Conservation (phyloP, 805 yeast genomes). For the Ogataea nitratoaversa region DNA sequence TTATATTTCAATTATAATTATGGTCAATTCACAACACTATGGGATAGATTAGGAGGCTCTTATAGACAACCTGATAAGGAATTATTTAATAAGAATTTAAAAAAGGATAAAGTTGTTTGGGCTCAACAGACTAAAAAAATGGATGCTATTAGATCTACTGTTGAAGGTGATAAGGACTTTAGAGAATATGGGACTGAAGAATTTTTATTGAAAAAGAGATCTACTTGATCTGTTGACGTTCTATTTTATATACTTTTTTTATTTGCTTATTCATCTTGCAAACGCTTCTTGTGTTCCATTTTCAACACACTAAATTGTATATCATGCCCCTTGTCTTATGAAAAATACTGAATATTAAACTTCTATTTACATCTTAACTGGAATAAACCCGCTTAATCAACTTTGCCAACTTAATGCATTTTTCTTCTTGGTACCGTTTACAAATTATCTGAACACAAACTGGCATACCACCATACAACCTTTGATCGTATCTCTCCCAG, state of each 20-base stretch:
- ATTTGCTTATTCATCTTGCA: neutral
- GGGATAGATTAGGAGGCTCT: conserved; percentile 95
- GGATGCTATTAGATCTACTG: conserved; percentile 72
- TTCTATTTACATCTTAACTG: too few relatives aligned
- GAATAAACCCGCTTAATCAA: too few relatives aligned
- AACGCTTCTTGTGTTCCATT: too few relatives aligned
- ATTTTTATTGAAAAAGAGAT: conserved; percentile 23
- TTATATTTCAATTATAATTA: conserved; percentile 96
- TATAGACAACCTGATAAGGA: conserved; percentile 90
- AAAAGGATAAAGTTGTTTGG: conserved; percentile 61
- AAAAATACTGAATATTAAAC: too few relatives aligned
- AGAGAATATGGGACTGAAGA: conserved; percentile 67
- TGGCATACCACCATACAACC: conserved; percentile 46
- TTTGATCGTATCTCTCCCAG: conserved; percentile 42
- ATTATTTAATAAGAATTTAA: conserved; percentile 62
- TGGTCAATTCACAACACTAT: conserved; percentile 95
- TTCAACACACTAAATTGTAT: too few relatives aligned
- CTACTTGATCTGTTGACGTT: neutral
- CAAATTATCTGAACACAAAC: conserved; percentile 54
- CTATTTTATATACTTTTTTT: too few relatives aligned
- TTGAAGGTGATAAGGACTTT: conserved; percentile 77
- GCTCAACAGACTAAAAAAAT: conserved; percentile 63
- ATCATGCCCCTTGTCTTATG: too few relatives aligned
- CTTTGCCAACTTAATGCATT: conserved; percentile 38
- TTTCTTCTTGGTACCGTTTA: conserved; percentile 55